Percentiles rank a stretch among this genome's conserved stretches.
Conservation (phyloP, 2,329 filamentous ascomycete genomes). For the Rutstroemia sydowiana region DNA sequence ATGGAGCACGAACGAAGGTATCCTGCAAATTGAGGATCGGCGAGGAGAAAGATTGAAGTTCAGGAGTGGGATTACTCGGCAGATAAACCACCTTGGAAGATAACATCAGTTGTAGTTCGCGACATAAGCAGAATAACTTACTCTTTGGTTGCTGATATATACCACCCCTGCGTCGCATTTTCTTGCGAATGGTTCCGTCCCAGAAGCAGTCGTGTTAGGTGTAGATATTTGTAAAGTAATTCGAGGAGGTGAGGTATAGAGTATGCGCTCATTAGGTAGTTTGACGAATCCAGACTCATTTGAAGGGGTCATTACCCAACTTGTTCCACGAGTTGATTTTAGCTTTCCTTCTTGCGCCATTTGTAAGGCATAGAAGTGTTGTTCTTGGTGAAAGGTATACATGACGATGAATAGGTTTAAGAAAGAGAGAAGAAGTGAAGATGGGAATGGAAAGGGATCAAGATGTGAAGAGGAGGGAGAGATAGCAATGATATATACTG, state of each 20-base stretch:
- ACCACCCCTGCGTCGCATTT: conserved; percentile 69
- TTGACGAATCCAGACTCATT: conserved; percentile 66
- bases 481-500: conserved; percentile 6
- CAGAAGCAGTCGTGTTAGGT: conserved; percentile 48
- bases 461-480: background rate
- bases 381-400: conserved; percentile 29
- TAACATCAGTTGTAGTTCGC: conserved; percentile 12
- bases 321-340: conserved; percentile 32
- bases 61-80: conserved; percentile 58
- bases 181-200: conserved; percentile 55
- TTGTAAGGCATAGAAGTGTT: conserved; percentile 25
- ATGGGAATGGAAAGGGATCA: background rate
- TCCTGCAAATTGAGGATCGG: conserved; percentile 85
- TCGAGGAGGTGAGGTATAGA: conserved; percentile 73
- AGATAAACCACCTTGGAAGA: conserved; percentile 74
- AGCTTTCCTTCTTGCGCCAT: conserved; percentile 23
- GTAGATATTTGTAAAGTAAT: conserved; percentile 68
- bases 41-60: conserved; percentile 76
- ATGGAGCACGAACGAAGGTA: conserved; percentile 77
- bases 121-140: conserved; percentile 38
- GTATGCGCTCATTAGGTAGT: conserved; percentile 73
- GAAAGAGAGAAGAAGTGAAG: background rate
- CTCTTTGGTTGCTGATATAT: conserved; percentile 79
- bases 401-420: conserved; percentile 14
- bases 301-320: conserved; percentile 89